Conservation (phyloP, 495 filamentous ascomycete species). For the Aspergillus avenaceus region DNA sequence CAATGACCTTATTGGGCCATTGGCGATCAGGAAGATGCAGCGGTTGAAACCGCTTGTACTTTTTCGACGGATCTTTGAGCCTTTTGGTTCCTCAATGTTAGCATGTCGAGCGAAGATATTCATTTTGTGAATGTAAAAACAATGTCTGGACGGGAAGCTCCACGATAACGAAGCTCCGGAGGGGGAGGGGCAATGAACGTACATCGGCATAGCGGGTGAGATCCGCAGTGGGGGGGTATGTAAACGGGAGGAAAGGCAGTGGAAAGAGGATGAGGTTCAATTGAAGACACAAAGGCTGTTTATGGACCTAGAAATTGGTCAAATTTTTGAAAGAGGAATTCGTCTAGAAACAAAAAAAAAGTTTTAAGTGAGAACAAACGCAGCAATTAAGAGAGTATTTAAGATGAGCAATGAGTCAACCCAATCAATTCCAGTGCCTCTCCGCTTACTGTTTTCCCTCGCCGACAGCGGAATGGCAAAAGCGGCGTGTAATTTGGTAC, state of each 20-base stretch:
- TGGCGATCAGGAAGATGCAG: slow-evolving; percentile 78
- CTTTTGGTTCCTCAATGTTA: slow-evolving; percentile 38
- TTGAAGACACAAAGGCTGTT: neutral
- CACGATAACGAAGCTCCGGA: neutral
- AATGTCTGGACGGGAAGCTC: neutral
- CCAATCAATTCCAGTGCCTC: neutral
- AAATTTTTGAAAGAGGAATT: neutral
- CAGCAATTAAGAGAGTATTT: neutral
- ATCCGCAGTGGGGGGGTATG: slow-evolving; percentile 21
- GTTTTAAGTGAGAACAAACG: neutral
- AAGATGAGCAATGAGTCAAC: slow-evolving; percentile 5
- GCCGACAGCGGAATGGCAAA: slow-evolving; percentile 1
- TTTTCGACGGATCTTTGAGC: slow-evolving; percentile 91
- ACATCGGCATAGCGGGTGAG: slow-evolving; percentile 32
- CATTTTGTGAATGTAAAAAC: too few species aligned
- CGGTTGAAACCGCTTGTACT: slow-evolving; percentile 79
- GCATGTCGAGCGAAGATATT: slow-evolving; percentile 2
- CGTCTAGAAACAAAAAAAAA: neutral
- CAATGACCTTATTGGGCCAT: slow-evolving; percentile 80
- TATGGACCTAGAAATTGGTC: neutral
- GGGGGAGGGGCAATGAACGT: slow-evolving; percentile 13
- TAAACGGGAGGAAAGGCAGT: neutral
- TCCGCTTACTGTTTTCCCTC: neutral
- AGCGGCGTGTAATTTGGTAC: neutral
- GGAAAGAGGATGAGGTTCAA: neutral